Conservation (phyloP, 371 early-diverging fungal genomes). For the Circinella minor region DNA sequence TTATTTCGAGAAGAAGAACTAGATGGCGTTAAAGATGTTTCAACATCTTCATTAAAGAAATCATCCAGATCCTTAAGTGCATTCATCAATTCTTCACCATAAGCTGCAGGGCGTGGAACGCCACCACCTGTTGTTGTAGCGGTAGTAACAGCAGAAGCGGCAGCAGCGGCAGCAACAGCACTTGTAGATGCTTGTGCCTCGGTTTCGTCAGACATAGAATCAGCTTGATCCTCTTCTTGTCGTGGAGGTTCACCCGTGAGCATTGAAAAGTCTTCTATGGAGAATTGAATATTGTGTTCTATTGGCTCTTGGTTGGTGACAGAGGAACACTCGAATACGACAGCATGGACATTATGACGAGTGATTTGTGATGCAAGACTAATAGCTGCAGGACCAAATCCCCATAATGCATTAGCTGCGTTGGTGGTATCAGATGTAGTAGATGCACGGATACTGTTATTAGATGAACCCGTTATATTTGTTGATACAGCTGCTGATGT, state of each 20-base stretch:
- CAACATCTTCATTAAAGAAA: conserved; percentile 62
- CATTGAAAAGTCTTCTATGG: conserved; percentile 52
- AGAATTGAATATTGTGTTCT: conserved; percentile 53
- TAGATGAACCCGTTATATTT: background rate
- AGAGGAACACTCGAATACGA: conserved; percentile 55
- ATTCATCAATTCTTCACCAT: conserved; percentile 58
- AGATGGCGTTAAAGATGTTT: conserved; percentile 20
- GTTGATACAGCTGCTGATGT: no score
- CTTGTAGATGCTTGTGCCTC: background rate
- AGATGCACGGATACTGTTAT: conserved; percentile 1
- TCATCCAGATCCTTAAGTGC: conserved; percentile 64
- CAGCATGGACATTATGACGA: conserved; percentile 57
- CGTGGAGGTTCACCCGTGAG: conserved; percentile 35
- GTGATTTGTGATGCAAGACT: conserved; percentile 38
- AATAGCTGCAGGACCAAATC: conserved; percentile 33
- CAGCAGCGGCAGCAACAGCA: background rate
- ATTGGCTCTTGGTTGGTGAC: conserved; percentile 44
- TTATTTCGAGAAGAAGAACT: conserved; percentile 4
- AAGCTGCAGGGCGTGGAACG: conserved; percentile 7
- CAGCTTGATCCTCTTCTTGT: background rate
- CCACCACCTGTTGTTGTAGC: background rate
- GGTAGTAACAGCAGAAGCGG: background rate
- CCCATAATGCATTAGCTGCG: conserved; percentile 38
- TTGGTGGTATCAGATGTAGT: conserved; percentile 14
- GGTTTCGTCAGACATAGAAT: conserved; percentile 8